Evolutionary conservation across 371 early-diverging fungal genomes (phyloP).

Genomic region (Syncephalastrum contaminatum): DNA sequence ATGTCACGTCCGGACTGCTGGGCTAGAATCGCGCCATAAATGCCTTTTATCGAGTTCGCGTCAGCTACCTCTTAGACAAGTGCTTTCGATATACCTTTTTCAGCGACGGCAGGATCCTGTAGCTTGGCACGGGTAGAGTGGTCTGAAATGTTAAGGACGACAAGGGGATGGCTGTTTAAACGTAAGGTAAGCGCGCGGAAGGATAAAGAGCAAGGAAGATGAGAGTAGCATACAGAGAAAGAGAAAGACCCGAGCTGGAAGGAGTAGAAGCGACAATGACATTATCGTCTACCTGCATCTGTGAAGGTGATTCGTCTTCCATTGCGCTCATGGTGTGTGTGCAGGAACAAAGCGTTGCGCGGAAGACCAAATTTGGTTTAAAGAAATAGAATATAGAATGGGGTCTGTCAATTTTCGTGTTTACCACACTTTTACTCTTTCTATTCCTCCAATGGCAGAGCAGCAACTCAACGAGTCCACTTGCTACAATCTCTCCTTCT

Average conservation of each 20-base stretch:
- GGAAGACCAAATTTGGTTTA: too few relatives aligned
- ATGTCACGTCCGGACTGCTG: slow-evolving; percentile 81
- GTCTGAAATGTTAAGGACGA: slow-evolving; percentile 84
- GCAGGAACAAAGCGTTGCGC: too few relatives aligned
- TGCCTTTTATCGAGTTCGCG: slow-evolving; percentile 24
- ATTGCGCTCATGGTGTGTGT: too few relatives aligned
- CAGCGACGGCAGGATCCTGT: slow-evolving; percentile 49
- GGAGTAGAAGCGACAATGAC: too few relatives aligned
- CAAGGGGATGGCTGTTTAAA: slow-evolving; percentile 75
- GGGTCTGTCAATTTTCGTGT: too few relatives aligned
- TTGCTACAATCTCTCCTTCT: slow-evolving; percentile 70
- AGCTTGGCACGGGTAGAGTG: slow-evolving; percentile 75
- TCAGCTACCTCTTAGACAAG: neutral
- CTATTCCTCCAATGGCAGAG: slow-evolving; percentile 18
- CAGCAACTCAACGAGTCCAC: slow-evolving; percentile 35
- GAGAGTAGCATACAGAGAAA: neutral
- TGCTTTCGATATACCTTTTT: slow-evolving; percentile 28
- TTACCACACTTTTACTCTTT: too few relatives aligned
- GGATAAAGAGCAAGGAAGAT: neutral
- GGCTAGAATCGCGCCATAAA: slow-evolving; percentile 83
- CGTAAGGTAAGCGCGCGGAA: neutral
- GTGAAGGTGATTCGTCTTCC: too few relatives aligned
- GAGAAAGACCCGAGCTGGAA: too few relatives aligned
- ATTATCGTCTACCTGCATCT: too few relatives aligned
- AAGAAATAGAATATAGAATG: too few relatives aligned